Evolutionary conservation across 208 protist genomes (phyloP), one percentile per base, ranked within the genome.

Genomic region (Acanthamoeba quina): DNA sequence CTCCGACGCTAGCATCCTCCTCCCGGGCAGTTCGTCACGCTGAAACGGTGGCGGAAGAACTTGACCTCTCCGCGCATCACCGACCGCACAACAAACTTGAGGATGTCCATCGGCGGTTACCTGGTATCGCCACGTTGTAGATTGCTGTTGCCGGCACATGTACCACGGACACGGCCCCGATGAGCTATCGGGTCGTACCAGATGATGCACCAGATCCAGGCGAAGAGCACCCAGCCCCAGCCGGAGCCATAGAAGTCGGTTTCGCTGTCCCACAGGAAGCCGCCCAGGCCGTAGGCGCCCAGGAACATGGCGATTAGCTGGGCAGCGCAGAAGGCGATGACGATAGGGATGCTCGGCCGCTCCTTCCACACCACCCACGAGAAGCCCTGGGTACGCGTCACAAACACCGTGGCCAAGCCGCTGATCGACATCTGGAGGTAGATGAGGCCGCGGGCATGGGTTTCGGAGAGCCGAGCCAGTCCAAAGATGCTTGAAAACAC

Each of bases 371-470:
- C 1, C 89, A 82, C 82, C 66, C 64, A 93, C 49, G 95, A 97
- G 80, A 97, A 96, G 66, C 62, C 44, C 54, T 90, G 68, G 9
- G 94, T 70, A 37, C 96, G 80, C 1, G 96, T 96, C 2, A 97
- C 95, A 78, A 97, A 97, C 37, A 97, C 95, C 3, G 95, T 91
- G 5, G 92, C 94, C 15, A 96, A 78, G 44, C 95, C 96, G 58
- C 94, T 94, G 37, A 96, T 80, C 7, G 95, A 96, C 0, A 97
- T 94, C 74, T 97, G 95, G 3, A 96, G n/a, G 85, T 97, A 97
- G 29, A 97, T 96, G 21, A 97, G 78, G 66, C 95, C 96, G 29
- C 97, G 85, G 2, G 96, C 24, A 29, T 96, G 93, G 21, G 91
- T 64, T 6, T 94, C 21, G 17, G 26, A 76, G 10, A 96, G 74